phyloP scores from a whole-genome alignment of 1,284 basidiomycete species.

The Rhizoctonia solani region DNA sequence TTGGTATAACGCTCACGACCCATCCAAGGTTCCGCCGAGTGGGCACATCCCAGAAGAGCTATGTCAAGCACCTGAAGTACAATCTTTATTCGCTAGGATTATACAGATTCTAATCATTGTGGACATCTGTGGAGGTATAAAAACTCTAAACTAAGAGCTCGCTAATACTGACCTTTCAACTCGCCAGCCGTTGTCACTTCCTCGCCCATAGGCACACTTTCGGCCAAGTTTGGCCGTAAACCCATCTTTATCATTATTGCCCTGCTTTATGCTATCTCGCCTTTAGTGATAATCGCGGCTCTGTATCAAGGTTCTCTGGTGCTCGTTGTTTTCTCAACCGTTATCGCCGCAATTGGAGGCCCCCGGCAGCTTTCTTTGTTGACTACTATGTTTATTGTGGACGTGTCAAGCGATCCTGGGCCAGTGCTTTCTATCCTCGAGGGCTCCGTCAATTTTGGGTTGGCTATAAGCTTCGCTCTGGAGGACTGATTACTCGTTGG shows the following conservation, averaged over 20 bases:
- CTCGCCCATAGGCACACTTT: slow-evolving; percentile 13
- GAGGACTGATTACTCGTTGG: slow-evolving; percentile 16
- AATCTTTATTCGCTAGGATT: slow-evolving; percentile 3
- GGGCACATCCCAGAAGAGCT: slow-evolving; percentile 8
- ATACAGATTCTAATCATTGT: neutral
- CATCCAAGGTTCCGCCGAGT: slow-evolving; percentile 8
- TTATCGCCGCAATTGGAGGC: neutral
- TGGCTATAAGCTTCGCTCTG: slow-evolving; percentile 15
- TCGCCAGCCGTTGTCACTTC: slow-evolving; percentile 13
- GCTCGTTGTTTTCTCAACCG: neutral
- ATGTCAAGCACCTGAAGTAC: slow-evolving; percentile 2
- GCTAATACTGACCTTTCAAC: neutral
- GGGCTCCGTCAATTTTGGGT: neutral
- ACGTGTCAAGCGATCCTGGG: neutral
- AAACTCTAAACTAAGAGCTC: neutral
- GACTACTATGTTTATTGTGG: slow-evolving; percentile 22
- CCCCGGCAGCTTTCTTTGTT: neutral
- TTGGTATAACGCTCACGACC: slow-evolving; percentile 17
- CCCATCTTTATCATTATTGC: neutral
- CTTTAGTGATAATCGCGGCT: neutral
- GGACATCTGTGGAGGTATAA: slow-evolving; percentile 15
- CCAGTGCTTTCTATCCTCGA: slow-evolving; percentile 21
- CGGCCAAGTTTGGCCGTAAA: slow-evolving; percentile 22
- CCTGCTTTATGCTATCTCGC: neutral
- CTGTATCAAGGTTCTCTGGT: neutral